Conservation (phyloP, 495 filamentous ascomycete species). For the Tuber calosporum region DNA sequence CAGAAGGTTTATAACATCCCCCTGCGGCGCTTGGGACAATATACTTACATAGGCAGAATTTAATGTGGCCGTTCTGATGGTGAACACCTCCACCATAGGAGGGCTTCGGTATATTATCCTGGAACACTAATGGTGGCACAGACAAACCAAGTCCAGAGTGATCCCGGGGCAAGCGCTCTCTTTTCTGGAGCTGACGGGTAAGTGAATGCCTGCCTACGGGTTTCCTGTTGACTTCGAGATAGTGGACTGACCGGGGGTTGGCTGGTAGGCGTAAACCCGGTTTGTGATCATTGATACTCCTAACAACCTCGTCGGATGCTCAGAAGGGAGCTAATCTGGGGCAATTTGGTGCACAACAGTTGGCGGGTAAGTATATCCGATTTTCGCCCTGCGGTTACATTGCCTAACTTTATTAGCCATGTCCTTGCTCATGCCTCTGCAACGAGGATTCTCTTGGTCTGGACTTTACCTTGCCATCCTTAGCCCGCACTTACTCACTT, state of each 20-base stretch:
- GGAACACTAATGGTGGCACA: constrained; percentile 33
- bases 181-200: constrained; percentile 68
- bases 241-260: background rate
- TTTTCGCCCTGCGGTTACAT: background rate
- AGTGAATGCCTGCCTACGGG: background rate
- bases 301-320: background rate
- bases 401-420: constrained; percentile 45
- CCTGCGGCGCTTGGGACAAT: constrained; percentile 18
- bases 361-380: constrained; percentile 48
- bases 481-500: background rate
- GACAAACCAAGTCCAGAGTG: constrained; percentile 77
- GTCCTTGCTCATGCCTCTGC: constrained; percentile 73
- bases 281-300: constrained; percentile 5
- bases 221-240: background rate
- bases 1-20: constrained; percentile 52
- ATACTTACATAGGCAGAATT: constrained; percentile 51
- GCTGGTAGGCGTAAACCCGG: constrained; percentile 35
- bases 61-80: constrained; percentile 69
- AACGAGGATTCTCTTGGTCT: constrained; percentile 59
- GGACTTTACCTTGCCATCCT: background rate
- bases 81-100: constrained; percentile 35
- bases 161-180: constrained; percentile 72
- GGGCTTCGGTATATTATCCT: background rate
- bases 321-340: constrained; percentile 9
- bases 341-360: constrained; percentile 51